Conservation (phyloP, 148 eudicot species). For the Vaccinium vitisidaea region DNA sequence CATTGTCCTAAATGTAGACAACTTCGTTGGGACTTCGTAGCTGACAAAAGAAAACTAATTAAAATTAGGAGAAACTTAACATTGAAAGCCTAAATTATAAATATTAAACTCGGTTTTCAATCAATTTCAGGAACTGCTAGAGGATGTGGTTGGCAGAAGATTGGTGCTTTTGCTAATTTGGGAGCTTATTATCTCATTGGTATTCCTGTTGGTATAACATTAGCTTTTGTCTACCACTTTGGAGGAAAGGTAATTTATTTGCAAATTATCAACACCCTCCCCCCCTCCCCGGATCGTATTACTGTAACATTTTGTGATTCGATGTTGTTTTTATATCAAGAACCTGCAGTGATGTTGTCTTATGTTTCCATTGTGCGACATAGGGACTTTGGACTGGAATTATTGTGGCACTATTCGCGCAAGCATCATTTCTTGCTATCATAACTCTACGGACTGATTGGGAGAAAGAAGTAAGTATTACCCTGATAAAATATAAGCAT, state of each 20-base stretch:
- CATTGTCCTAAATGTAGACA: background rate
- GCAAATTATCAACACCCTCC: background rate
- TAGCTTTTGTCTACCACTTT: slow-evolving; percentile 53
- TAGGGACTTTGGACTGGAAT: slow-evolving; percentile 72
- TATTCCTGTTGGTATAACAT: slow-evolving; percentile 38
- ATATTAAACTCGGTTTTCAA: background rate
- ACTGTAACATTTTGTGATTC: background rate
- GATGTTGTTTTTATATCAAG: slow-evolving; percentile 13
- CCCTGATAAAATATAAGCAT: background rate
- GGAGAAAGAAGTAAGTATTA: slow-evolving; percentile 49
- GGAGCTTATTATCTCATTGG: slow-evolving; percentile 66
- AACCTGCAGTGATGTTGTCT: background rate
- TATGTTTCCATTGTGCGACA: background rate
- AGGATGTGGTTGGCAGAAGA: slow-evolving; percentile 73
- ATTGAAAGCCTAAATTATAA: too few relatives aligned
- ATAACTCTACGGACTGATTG: slow-evolving; percentile 54
- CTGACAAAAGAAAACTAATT: background rate
- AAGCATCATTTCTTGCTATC: slow-evolving; percentile 41
- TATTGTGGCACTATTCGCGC: slow-evolving; percentile 45
- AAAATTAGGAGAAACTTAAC: background rate
- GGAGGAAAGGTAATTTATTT: slow-evolving; percentile 41
- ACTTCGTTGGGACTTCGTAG: background rate
- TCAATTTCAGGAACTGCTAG: slow-evolving; percentile 44
- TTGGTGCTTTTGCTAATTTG: slow-evolving; percentile 57
- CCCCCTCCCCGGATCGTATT: too few relatives aligned